Evolutionary conservation across 129 eudicot species (phyloP).

Genomic region (Deinandra increscens): DNA sequence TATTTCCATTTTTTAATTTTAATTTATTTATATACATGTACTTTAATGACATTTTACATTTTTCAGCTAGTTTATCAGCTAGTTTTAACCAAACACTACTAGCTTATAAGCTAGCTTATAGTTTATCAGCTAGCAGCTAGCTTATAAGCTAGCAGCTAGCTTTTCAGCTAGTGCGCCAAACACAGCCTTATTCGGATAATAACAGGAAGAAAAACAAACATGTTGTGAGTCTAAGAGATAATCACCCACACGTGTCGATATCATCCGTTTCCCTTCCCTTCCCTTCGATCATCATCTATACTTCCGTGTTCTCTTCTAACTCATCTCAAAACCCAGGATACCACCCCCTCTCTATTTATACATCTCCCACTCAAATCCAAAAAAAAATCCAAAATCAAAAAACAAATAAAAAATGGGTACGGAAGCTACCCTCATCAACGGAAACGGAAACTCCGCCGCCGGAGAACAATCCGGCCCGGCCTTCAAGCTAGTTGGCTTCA

Average conservation of each 20-base stretch:
- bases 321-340: too few relatives aligned
- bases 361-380: background rate
- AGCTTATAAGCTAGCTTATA: too few relatives aligned
- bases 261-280: background rate
- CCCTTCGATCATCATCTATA: background rate
- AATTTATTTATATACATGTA: too few relatives aligned
- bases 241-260: background rate
- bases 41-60: too few relatives aligned
- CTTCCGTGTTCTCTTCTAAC: slow-evolving; percentile 16
- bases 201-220: too few relatives aligned
- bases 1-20: too few relatives aligned
- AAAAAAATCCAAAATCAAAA: background rate
- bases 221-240: background rate
- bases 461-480: slow-evolving; percentile 13
- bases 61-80: too few relatives aligned
- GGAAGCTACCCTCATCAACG: slow-evolving; percentile 11
- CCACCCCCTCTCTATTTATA: background rate
- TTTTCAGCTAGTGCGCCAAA: too few relatives aligned
- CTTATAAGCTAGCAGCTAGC: too few relatives aligned
- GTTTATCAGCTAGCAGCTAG: too few relatives aligned
- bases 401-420: slow-evolving; percentile 20
- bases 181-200: too few relatives aligned
- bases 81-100: too few relatives aligned
- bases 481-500: slow-evolving; percentile 71
- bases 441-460: slow-evolving; percentile 19